A percentile compares a stretch with the other conserved stretches of the same genome.
phyloP scores from a whole-genome alignment of 331 rosid genomes.

The Spiraea crenata region DNA sequence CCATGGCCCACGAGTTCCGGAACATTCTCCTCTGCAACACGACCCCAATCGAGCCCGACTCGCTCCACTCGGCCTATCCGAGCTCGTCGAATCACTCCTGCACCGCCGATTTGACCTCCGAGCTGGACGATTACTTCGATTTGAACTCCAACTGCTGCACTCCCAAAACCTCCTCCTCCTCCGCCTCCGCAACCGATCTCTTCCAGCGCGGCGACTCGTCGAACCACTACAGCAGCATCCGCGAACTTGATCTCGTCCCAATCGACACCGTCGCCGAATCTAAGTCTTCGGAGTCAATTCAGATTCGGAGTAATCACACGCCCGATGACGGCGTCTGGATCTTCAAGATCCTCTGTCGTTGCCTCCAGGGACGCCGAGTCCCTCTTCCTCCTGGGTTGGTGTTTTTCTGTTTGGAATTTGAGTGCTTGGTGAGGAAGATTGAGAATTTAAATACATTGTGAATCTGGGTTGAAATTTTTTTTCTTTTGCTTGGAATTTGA shows the following conservation, averaged over 20 bases:
- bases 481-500: no score
- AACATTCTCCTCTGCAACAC: conserved; percentile 73
- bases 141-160: conserved; percentile 18
- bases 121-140: conserved; percentile 32
- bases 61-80: conserved; percentile 47
- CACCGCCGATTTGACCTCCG: conserved; percentile 5
- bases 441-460: no score
- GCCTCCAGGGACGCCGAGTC: no score
- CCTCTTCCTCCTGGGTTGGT: no score
- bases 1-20: conserved; percentile 75
- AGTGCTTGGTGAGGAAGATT: no score
- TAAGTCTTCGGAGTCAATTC: conserved; percentile 74
- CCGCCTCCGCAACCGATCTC: conserved; percentile 24
- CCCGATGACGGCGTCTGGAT: no score
- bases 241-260: conserved; percentile 93
- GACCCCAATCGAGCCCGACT: conserved; percentile 61
- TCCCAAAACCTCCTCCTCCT: conserved; percentile 3
- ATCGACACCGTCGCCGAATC: conserved; percentile 71
- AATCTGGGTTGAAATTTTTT: no score
- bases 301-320: no score
- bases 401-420: no score
- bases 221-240: conserved; percentile 41
- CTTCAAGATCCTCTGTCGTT: no score
- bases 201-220: conserved; percentile 40
- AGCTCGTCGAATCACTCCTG: conserved; percentile 33